A percentile compares a stretch with the other conserved stretches of the same genome.
phyloP scores from a whole-genome alignment of 768 basidiomycete species.

The Pulveroboletus sp. region DNA sequence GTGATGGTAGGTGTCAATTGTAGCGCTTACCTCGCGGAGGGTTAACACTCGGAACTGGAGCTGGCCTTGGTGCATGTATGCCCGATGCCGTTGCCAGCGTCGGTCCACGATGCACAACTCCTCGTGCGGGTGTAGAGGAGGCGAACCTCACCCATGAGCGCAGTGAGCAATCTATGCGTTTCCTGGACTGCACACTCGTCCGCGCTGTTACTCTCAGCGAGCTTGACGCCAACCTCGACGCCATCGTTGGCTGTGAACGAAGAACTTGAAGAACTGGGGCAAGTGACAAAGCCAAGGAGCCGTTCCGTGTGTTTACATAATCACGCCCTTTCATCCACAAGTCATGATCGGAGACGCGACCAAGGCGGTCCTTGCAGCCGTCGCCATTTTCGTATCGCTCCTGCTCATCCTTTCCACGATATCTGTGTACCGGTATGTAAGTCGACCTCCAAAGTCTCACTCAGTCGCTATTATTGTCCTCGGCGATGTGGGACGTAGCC shows the following conservation, averaged over 20 bases:
- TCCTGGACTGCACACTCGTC: constrained; percentile 2
- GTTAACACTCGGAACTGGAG: not conserved
- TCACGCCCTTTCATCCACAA: not conserved
- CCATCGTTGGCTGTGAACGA: constrained; percentile 15
- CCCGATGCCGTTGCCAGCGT: constrained; percentile 33
- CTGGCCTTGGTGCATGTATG: constrained; percentile 14
- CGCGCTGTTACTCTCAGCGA: constrained; percentile 12
- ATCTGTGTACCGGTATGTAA: constrained; percentile 14
- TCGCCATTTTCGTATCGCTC: constrained; percentile 8
- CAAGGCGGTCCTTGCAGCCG: not conserved
- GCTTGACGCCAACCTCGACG: constrained; percentile 13
- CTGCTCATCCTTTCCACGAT: constrained; percentile 14
- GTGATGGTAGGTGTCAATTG: not conserved
- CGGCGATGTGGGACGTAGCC: constrained; percentile 93
- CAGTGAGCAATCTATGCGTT: constrained; percentile 6
- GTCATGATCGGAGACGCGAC: constrained; percentile 5
- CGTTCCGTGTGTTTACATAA: constrained; percentile 21
- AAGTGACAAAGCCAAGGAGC: not conserved
- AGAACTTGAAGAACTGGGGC: not conserved
- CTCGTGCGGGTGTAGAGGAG: constrained; percentile 19
- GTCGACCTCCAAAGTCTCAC: constrained; percentile 38
- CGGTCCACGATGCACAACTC: constrained; percentile 27
- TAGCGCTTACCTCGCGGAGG: constrained; percentile 34
- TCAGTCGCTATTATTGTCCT: constrained; percentile 89
- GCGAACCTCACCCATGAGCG: constrained; percentile 21